Conservation (phyloP, 2,329 filamentous ascomycete species). For the Pyrenophora seminiperda region DNA sequence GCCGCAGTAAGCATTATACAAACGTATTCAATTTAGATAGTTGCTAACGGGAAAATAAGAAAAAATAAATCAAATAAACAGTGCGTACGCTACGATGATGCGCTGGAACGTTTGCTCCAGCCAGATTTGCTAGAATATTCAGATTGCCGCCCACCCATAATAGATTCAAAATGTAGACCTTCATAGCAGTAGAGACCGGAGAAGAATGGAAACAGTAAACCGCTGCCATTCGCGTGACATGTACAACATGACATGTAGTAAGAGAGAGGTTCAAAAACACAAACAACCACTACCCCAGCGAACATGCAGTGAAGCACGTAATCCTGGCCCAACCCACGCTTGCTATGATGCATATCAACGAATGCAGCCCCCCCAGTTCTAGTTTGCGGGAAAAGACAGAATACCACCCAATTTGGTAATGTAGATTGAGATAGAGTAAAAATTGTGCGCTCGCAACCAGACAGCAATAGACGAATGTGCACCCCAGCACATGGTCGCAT, state of each 20-base stretch:
- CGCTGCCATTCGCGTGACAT: conserved; percentile 15
- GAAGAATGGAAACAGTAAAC: conserved; percentile 12
- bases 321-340: conserved; percentile 28
- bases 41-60: conserved; percentile 7
- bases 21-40: conserved; percentile 22
- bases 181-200: conserved; percentile 18
- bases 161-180: conserved; percentile 15
- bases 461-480: conserved; percentile 12
- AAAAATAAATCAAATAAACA: conserved; percentile 9
- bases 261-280: conserved; percentile 24
- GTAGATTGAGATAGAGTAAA: conserved; percentile 14
- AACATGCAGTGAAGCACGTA: conserved; percentile 29
- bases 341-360: conserved; percentile 32
- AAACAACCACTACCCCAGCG: conserved; percentile 32
- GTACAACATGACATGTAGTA: conserved; percentile 20
- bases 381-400: conserved; percentile 32
- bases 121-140: conserved; percentile 14
- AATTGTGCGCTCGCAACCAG: conserved; percentile 30
- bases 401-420: conserved; percentile 31
- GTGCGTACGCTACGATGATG: conserved; percentile 10
- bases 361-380: conserved; percentile 34
- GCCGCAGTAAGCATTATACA: conserved; percentile 9
- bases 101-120: conserved; percentile 22
- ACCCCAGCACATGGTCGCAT: background rate
- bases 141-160: conserved; percentile 28